Conservation (phyloP, 129 eudicot species). For the Pittosporum tobira region DNA sequence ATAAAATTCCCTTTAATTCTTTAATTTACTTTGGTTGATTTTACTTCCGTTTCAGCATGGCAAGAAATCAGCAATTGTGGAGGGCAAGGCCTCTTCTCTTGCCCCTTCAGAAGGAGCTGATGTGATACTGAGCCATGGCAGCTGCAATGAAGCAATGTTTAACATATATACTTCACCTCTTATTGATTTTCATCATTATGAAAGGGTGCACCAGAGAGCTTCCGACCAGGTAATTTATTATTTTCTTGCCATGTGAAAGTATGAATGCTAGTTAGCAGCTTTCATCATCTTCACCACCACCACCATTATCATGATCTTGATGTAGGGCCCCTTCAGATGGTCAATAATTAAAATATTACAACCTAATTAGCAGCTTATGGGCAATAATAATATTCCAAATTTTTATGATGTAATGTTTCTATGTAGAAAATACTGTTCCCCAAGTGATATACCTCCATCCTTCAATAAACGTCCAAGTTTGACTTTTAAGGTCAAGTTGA, state of each 20-base stretch:
- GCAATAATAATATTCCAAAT: background rate
- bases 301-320: no score
- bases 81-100: conserved; percentile 18
- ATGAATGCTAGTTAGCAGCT: background rate
- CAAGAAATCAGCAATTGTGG: conserved; percentile 24
- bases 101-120: conserved; percentile 26
- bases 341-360: no score
- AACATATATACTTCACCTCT: conserved; percentile 57
- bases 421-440: no score
- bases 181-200: conserved; percentile 63
- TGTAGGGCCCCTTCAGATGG: background rate
- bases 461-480: no score
- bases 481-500: no score
- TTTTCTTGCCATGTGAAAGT: conserved; percentile 3
- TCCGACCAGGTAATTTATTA: conserved; percentile 39
- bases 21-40: conserved; percentile 4
- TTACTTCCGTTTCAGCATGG: conserved; percentile 34
- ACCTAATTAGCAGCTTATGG: no score
- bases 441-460: no score
- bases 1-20: no score
- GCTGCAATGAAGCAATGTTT: conserved; percentile 34
- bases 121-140: conserved; percentile 40
- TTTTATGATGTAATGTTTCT: no score
- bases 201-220: conserved; percentile 45
- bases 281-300: background rate